phyloP scores from a whole-genome alignment of 129 eudicot genomes.

The Tagetes patula region DNA sequence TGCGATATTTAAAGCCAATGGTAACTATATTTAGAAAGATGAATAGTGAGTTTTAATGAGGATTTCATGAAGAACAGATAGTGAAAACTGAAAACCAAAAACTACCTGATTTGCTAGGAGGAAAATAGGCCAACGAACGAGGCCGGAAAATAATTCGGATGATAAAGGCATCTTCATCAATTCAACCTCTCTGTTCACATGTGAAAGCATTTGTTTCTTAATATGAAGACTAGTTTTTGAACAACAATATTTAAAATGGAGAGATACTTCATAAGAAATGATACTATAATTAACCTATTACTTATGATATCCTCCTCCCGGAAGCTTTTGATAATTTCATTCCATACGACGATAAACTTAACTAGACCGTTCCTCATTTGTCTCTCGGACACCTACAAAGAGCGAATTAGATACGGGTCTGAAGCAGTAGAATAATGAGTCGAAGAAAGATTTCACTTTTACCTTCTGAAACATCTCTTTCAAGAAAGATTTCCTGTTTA shows the following conservation, averaged over 20 bases:
- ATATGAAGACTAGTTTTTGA: constrained; percentile 7
- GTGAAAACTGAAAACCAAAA: background rate
- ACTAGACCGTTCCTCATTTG: constrained; percentile 61
- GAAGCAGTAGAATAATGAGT: constrained; percentile 6
- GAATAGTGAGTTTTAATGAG: background rate
- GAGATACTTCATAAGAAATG: constrained; percentile 29
- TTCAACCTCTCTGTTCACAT: constrained; percentile 78
- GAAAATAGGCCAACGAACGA: constrained; percentile 86
- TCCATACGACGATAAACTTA: constrained; percentile 86
- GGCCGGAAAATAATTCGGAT: constrained; percentile 64
- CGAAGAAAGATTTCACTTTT: background rate
- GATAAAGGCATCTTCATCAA: constrained; percentile 91
- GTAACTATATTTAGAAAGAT: constrained; percentile 44
- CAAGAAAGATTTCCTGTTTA: constrained; percentile 50
- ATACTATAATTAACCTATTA: constrained; percentile 58
- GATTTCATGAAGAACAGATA: background rate
- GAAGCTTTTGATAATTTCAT: constrained; percentile 82
- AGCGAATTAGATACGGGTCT: background rate
- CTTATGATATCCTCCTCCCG: constrained; percentile 95
- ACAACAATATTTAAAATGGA: background rate
- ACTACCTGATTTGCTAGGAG: constrained; percentile 88
- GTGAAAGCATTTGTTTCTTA: constrained; percentile 11
- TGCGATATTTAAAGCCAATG: constrained; percentile 74
- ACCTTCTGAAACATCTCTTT: constrained; percentile 59
- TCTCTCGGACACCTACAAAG: constrained; percentile 48